A percentile compares a stretch with the other conserved stretches of the same genome.
Evolutionary conservation across 1,284 basidiomycete species (phyloP).

Genomic region (Sparassis latifolia): DNA sequence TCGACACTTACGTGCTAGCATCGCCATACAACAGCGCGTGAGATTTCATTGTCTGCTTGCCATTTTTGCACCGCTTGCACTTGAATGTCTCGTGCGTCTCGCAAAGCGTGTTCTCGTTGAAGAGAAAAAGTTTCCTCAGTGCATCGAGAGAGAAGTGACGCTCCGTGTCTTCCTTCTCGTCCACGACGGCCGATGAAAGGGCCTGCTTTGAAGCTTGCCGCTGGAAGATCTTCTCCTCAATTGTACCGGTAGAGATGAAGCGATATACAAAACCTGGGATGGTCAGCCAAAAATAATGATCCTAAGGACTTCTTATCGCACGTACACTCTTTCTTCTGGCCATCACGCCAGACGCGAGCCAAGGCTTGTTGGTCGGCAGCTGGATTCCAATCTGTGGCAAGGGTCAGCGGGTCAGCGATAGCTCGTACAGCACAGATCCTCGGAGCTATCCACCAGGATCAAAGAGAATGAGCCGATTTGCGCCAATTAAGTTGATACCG

Average conservation of each 20-base stretch:
- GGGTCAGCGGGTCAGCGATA: background rate
- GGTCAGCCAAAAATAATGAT: background rate
- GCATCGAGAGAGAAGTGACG: conserved; percentile 92
- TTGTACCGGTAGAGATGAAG: conserved; percentile 95
- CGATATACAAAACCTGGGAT: conserved; percentile 89
- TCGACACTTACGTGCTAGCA: conserved; percentile 84
- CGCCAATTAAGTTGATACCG: conserved; percentile 97
- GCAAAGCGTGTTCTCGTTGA: conserved; percentile 83
- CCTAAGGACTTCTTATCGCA: background rate
- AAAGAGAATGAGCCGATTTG: conserved; percentile 92
- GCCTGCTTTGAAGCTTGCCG: conserved; percentile 95
- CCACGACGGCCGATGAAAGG: conserved; percentile 94
- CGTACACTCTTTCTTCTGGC: conserved; percentile 98
- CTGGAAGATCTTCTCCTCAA: conserved; percentile 99
- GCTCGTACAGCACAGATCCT: too few relatives aligned
- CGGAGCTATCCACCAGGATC: conserved; percentile 71
- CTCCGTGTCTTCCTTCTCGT: conserved; percentile 94
- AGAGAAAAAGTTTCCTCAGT: conserved; percentile 87
- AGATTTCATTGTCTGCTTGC: conserved; percentile 79
- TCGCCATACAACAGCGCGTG: conserved; percentile 92
- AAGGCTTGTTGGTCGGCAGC: conserved; percentile 98
- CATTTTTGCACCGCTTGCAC: conserved; percentile 90
- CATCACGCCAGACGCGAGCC: conserved; percentile 98
- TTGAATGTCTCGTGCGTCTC: conserved; percentile 99
- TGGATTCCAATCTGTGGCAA: conserved; percentile 86